A percentile compares a stretch with the other conserved stretches of the same genome.
Evolutionary conservation across 129 eudicot genomes (phyloP).

Genomic region (Artemisia tridentata): DNA sequence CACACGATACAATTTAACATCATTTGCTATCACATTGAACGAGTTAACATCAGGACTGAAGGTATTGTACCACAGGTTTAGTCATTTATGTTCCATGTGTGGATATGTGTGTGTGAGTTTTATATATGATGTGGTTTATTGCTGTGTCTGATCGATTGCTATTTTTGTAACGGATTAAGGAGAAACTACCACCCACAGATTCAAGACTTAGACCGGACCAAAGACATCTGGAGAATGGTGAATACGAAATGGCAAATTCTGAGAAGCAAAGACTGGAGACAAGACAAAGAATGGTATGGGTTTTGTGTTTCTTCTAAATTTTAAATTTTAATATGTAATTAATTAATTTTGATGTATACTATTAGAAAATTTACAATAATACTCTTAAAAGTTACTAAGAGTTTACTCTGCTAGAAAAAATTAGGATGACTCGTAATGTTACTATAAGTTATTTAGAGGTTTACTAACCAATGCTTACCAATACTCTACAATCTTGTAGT

Average conservation of each 20-base stretch:
- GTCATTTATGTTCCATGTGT: neutral
- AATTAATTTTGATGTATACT: neutral
- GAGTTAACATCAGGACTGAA: constrained; percentile 54
- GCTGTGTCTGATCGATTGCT: constrained; percentile 43
- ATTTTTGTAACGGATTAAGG: constrained; percentile 50
- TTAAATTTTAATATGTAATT: neutral
- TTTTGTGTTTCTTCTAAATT: neutral
- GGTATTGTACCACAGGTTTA: constrained; percentile 39
- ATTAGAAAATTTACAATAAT: no score
- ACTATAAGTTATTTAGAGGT: neutral
- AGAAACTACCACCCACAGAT: constrained; percentile 57
- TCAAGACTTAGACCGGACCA: constrained; percentile 59
- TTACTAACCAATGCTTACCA: constrained; percentile 13
- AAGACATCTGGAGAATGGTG: constrained; percentile 51
- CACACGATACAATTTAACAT: constrained; percentile 46
- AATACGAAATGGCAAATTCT: constrained; percentile 48
- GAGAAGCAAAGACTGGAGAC: constrained; percentile 50
- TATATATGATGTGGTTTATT: constrained; percentile 24
- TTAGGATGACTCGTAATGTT: neutral
- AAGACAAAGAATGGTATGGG: constrained; percentile 42
- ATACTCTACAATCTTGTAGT: constrained; percentile 39
- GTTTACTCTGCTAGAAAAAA: no score
- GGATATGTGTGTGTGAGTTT: neutral
- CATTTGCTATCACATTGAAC: constrained; percentile 47
- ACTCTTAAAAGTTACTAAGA: no score